Base-by-base conservation (phyloP, 225 moss, liverwort and hornwort genomes). In the Pseudisothecium myosuroides region DNA sequence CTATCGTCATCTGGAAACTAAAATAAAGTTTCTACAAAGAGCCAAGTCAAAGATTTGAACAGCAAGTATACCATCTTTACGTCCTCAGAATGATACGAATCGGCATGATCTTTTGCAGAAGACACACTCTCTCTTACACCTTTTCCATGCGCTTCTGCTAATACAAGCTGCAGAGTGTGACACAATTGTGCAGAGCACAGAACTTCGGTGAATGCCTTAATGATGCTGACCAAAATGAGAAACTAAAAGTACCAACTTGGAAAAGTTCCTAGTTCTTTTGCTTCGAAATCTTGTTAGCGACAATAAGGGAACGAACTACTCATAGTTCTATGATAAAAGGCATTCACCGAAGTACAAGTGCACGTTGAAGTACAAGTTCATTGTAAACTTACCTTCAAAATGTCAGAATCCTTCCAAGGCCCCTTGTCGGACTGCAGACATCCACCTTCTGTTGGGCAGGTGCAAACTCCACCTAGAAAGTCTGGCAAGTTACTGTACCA, bases 401-500 rank as follows among this genome's bases (percentile, higher is more conserved):
- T 72, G 52, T 92, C 92, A 76, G 85, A 76, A 87, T 95, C 94
- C 80, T 14, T 94, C 95, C 95, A 95, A 81, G 95, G 95, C 84
- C 95, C 95, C 85, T 87, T 95, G 88, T 94, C 89, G 61, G 95
- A 95, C 82, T 76, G 88, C 87, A 94, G 14, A 86, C 95, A 95
- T 82, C 95, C 95, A 86, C 94, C 95, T 90, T 90, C 95, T 64
- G 79, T 76, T 79, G 88, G 27, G 76, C 95, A 95, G 71, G 88
- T 87, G 82, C 95, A 95, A 91, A 32, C 55, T 92, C 95, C 95
- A 88, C 95, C 95, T 60, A 95, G 88, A 89, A 95, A 94, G 1
- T 95, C 95, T 89, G 95, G 95, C 93, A 95, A 93, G 89, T 95
- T 91, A 52, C 95, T 95, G 94, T 75, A 81, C 68, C 88, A 90